Evolutionary conservation across 1,139 yeast genomes (phyloP), one percentile per base, ranked within the genome.

Genomic region (Hyphopichia wangnamkhiaoensis): DNA sequence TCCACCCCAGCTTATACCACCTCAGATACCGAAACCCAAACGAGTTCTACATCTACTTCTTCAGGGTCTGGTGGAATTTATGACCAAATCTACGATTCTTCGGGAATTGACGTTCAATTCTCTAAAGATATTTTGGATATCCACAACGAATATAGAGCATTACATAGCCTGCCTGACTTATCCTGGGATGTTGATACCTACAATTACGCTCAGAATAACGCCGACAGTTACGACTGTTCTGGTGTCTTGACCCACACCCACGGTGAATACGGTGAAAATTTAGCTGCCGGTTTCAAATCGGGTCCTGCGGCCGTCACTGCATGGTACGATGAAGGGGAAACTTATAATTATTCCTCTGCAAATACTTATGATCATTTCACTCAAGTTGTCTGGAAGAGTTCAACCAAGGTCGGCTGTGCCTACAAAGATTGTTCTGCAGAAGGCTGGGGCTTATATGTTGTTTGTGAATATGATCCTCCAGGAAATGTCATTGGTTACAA

Each of bases 231-330:
- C 65, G 77, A 77, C 58, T 89, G 96, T 67, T 80, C 82, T 31
- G 85, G 87, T 42, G 49, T 56, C 15, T 78, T 89, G 59, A 63
- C 64, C 25, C 96, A 89, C 68, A 79, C 93, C 39, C 85, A 84
- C 40, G 91, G 91, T 40, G 68, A 73, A 38, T 84, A 80, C 66
- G 96, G 96, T 57, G 96, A 90, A 67, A 90, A 89, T 75, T 74
- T 90, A 58, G 96, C 94, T 35, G 67, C 78, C 39, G 96, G 96
- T 43, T 76, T 71, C 63, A 46, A 72, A 31, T 61, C 71, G 26
- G 68, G 62, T 16, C 65, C 74, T 12, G 81, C 75, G 31, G 85
- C 88, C 33, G 80, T 86, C 42, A 74, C 78, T 33, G 95, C 91
- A 40, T 89, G 96, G 97, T 89, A 87, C 72, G 65, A 73, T 48